Percentiles rank a stretch among this genome's conserved stretches.
These are phyloP conservation scores for Triangularia verruculosa DNA, from an alignment of 2,329 filamentous ascomycete genomes.

Conservation along the genomic window DNA sequence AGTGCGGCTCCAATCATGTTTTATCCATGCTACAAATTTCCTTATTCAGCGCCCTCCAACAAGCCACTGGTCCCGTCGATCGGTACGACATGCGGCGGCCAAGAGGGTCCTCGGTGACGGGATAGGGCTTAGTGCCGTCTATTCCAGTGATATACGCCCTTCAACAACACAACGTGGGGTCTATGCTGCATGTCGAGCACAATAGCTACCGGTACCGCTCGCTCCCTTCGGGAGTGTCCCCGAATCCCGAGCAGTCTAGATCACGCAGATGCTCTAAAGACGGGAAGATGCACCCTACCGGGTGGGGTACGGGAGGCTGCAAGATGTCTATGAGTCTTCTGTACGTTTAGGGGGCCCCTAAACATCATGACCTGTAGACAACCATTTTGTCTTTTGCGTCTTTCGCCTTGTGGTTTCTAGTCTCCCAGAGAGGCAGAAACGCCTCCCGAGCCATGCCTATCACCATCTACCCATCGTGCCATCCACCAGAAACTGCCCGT, in stretches of 20 bases:
- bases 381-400: background rate
- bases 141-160: slow-evolving; percentile 4
- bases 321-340: background rate
- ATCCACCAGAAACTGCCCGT: slow-evolving; percentile 14
- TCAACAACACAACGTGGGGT: slow-evolving; percentile 7
- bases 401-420: background rate
- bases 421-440: background rate
- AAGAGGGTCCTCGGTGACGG: slow-evolving; percentile 17
- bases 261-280: background rate
- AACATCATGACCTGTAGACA: background rate
- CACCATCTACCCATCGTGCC: slow-evolving; percentile 20
- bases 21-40: background rate
- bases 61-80: slow-evolving; percentile 5
- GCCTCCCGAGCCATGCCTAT: slow-evolving; percentile 16
- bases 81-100: slow-evolving; percentile 7
- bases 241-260: background rate
- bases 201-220: background rate
- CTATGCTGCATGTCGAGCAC: background rate
- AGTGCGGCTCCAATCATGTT: background rate
- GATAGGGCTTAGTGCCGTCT: slow-evolving; percentile 24
- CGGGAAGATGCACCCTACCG: background rate
- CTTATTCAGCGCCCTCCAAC: background rate
- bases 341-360: background rate
- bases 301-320: background rate
- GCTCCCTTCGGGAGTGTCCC: background rate